Base-by-base conservation (phyloP, 768 basidiomycete genomes). In the Boletus subcaerulescens region DNA sequence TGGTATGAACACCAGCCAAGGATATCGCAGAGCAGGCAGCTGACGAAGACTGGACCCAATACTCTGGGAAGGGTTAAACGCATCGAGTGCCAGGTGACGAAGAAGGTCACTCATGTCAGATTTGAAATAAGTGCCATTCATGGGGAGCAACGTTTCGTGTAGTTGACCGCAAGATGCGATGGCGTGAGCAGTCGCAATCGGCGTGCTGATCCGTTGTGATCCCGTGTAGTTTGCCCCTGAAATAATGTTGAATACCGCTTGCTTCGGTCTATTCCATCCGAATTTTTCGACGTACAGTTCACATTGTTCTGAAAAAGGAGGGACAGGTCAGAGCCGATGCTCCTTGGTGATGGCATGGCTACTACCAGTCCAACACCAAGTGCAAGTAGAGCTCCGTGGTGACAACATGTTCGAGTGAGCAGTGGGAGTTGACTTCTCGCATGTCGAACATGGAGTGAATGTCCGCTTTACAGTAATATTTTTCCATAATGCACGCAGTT, bases 281-380 rank as follows among this genome's bases (percentile, higher is more conserved):
- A 12, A 20, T 10, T 3, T 18, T 35, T 33, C 7, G 3, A 57
- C 59, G 45, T 32, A 60, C 59, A 55, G 31, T 52, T 49, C 11
- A 60, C 15, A 38, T 59, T 50, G 12, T 59, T 58, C 26, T 60
- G 56, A n/a, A 58, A 44, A 39, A 58, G 52, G 32, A 53, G 18
- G 14, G 45, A 53, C 10, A 58, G 20, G 9, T 60, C 45, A n/a
- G n/a, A n/a, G n/a, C n/a, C n/a, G 17, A 53, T 13, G 4, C 40
- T 58, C 13, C 15, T 38, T 14, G 51, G 51, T 11, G 51, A 59
- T 2, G 56, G 56, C 10, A 40, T n/a, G 9, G 48, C 55, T 24
- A 32, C 40, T 10, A 46, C 43, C 5, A 43, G 29, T 1, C 40
- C 45, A n/a, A 47, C 41, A 24, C 40, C 22, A 3, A 50, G 45